Base-by-base conservation (phyloP, 1,284 basidiomycete genomes). In the Trametes polyzona region DNA sequence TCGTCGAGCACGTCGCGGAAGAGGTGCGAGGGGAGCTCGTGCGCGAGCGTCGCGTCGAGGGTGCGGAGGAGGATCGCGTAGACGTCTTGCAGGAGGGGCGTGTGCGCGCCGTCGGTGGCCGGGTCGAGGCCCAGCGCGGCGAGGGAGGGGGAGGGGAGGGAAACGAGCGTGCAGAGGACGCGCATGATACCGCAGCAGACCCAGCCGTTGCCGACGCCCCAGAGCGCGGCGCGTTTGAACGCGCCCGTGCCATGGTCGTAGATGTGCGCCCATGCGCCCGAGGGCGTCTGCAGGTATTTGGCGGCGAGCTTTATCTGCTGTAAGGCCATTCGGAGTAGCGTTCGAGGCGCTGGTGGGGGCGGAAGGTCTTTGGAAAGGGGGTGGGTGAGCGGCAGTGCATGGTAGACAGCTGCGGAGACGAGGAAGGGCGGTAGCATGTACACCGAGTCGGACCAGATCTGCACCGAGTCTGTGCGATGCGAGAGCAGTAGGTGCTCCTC, bases 191-290 rank as follows among this genome's bases (percentile, higher is more conserved):
- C 69, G 4, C 61, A 56, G 49, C 65, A 67, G 9, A 66, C 66
- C 69, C 67, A 70, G 29, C 67, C 67, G 49, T 68, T 69, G 9
- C 69, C 67, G 14, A 68, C 67, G 17, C 67, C 66, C 67, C 67
- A 69, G 37, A 59, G 57, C 19, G 59, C 63, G 36, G 57, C 57
- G 24, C 69, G 55, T 37, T 59, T 52, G 52, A 65, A 66, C 29
- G 57, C 40, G 24, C 44, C 21, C 19, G 41, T 39, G 16, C 33
- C 32, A 40, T 65, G 51, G 52, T 68, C 64, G 52, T 62, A 67
- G 23, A 68, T 67, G 55, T 70, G 67, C 14, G 61, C 62, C 62
- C 66, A 70, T 33, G 58, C 61, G 21, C 64, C 64, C 16, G 52
- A 42, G 9, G 61, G 55, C 3, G 57, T 24, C 44, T 67, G 60